phyloP scores from a whole-genome alignment of 1,284 basidiomycete genomes.

The Ganoderma meredithae region DNA sequence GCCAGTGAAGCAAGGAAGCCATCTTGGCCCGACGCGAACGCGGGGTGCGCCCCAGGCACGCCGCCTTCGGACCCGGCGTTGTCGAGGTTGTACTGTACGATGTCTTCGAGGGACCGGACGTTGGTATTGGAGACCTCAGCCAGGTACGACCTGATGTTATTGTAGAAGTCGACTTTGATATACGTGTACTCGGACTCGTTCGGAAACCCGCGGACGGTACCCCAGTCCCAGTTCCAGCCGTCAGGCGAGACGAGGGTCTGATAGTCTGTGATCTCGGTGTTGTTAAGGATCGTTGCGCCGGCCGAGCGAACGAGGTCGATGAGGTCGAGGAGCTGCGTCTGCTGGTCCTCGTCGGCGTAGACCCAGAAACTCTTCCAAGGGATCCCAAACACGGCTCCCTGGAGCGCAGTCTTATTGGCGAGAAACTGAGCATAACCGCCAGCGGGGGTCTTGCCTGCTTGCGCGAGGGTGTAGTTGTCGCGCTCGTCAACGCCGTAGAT shows the following conservation, averaged over 20 bases:
- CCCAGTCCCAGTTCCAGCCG: conserved; percentile 38
- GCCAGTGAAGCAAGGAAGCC: conserved; percentile 56
- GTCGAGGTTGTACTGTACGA: conserved; percentile 51
- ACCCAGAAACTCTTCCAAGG: conserved; percentile 10
- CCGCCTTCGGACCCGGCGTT: conserved; percentile 49
- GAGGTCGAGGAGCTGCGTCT: conserved; percentile 31
- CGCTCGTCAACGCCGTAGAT: conserved; percentile 68
- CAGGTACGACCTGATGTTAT: conserved; percentile 28
- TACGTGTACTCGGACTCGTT: conserved; percentile 39
- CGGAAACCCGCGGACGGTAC: conserved; percentile 36
- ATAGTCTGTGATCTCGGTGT: conserved; percentile 46
- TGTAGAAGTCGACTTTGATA: conserved; percentile 46
- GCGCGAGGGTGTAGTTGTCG: conserved; percentile 67
- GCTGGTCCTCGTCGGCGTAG: not conserved
- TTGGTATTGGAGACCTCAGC: conserved; percentile 43
- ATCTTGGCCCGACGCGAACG: conserved; percentile 41
- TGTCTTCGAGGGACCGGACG: conserved; percentile 46
- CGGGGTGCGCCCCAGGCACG: conserved; percentile 44
- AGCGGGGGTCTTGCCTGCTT: conserved; percentile 32
- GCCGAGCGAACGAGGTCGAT: conserved; percentile 22
- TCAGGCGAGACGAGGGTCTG: conserved; percentile 40
- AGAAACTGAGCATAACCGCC: not conserved
- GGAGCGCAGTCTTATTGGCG: conserved; percentile 17
- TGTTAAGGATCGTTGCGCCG: conserved; percentile 49
- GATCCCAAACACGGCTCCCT: conserved; percentile 13